phyloP scores from a whole-genome alignment of 495 filamentous ascomycete species.

The Aspergillus diversus region DNA sequence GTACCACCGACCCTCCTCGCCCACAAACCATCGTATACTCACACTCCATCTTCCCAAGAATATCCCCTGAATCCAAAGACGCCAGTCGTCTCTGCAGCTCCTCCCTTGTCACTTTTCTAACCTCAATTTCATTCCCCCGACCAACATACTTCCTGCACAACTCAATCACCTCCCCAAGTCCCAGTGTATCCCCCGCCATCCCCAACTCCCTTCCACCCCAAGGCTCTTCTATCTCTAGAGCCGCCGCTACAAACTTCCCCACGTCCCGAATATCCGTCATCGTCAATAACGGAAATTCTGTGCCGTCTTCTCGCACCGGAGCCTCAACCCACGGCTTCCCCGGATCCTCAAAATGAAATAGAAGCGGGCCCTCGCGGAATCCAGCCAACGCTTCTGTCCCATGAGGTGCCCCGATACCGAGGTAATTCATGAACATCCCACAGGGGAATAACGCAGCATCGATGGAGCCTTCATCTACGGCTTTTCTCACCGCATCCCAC shows the following conservation, averaged over 20 bases:
- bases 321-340: conserved; percentile 24
- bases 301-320: conserved; percentile 30
- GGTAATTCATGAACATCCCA: conserved; percentile 43
- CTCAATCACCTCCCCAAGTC: conserved; percentile 27
- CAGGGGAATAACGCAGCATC: conserved; percentile 33
- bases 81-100: not conserved
- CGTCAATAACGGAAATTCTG: conserved; percentile 20
- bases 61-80: conserved; percentile 1
- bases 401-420: conserved; percentile 30
- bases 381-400: conserved; percentile 25
- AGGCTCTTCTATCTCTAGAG: conserved; percentile 26
- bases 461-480: conserved; percentile 20
- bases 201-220: conserved; percentile 35
- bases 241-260: conserved; percentile 29
- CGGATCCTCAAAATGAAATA: conserved; percentile 29
- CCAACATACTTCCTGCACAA: conserved; percentile 20
- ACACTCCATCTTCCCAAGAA: conserved; percentile 8
- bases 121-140: conserved; percentile 30
- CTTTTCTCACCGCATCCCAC: conserved; percentile 26
- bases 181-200: conserved; percentile 35
- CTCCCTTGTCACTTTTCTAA: conserved; percentile 12
- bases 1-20: conserved; percentile 11
- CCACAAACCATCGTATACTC: conserved; percentile 19
- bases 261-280: conserved; percentile 37
- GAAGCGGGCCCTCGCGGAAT: conserved; percentile 29